Base-by-base conservation (phyloP, 2,329 filamentous ascomycete species). In the Sporothrix brunneoviolacea region DNA sequence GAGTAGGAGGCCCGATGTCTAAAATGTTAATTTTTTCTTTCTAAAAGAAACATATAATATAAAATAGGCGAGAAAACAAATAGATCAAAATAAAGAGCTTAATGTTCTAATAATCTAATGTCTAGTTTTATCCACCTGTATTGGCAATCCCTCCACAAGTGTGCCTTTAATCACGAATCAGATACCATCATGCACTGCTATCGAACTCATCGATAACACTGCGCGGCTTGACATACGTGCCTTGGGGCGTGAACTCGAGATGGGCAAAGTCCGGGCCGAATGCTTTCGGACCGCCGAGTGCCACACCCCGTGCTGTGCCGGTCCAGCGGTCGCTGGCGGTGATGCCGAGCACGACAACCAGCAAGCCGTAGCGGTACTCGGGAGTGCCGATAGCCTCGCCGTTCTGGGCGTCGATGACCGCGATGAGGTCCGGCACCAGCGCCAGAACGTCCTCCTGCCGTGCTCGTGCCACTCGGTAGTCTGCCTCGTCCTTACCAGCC, bases 351-450 rank as follows among this genome's bases (percentile, higher is more conserved):
- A 78, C 73, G 18, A 71, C 66, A 15, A 78, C 75, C 9, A 74
- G 61, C 33, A 78, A 59, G 2, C 76, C 75, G 52, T 78, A 79
- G 10, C 74, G 61, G 54, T 79, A 81, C 57, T 82, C 78, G 0
- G 74, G 77, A 0, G 74, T 77, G 0, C 77, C 77, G 7, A 82
- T 66, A 0, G 76, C 77, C 55, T 77, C 71, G 24, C 77, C 79
- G 9, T 74, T 77, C 54, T 77, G 74, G 6, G 74, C 71, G 50
- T 80, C 77, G 15, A 82, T 70, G 8, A 81, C 67, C 0, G 71
- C 68, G 48, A 82, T 75, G 7, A 82, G 62, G 51, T 82, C 79
- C 0, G 79, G 79, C 2, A 79, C 78, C 2, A 76, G 70, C 1
- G 74, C 74, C 1, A 82, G 60, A 0, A 79, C 50, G 19, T 57